Conservation (phyloP, 2,329 filamentous ascomycete genomes). For the Emergomyces pasteurianus region DNA sequence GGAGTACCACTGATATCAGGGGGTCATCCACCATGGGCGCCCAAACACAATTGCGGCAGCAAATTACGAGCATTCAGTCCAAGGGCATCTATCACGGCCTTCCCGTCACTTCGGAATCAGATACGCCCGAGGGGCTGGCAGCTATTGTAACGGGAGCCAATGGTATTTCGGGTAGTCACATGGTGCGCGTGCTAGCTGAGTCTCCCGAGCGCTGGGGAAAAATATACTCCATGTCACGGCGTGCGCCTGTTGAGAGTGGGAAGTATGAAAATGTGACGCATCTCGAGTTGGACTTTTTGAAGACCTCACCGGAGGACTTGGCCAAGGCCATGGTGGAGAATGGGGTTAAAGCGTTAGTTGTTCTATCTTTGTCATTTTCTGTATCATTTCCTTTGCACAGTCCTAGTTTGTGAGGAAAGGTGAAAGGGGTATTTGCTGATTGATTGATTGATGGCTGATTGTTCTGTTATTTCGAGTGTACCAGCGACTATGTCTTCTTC, state of each 20-base stretch:
- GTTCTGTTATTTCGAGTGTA: not conserved
- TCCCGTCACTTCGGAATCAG: constrained; percentile 31
- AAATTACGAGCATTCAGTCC: constrained; percentile 5
- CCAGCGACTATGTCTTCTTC: constrained; percentile 40
- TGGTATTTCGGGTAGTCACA: constrained; percentile 43
- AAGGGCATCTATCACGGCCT: constrained; percentile 40
- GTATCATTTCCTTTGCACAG: not conserved
- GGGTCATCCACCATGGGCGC: not conserved
- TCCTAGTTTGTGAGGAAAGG: not conserved
- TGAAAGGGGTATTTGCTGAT: not conserved
- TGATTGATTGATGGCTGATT: not conserved
- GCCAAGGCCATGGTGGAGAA: constrained; percentile 15
- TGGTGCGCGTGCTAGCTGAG: constrained; percentile 37
- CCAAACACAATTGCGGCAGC: not conserved
- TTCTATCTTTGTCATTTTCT: not conserved
- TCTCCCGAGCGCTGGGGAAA: constrained; percentile 40
- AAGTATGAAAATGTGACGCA: constrained; percentile 29
- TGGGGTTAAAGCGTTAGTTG: constrained; percentile 15
- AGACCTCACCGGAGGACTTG: constrained; percentile 18
- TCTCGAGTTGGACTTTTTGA: constrained; percentile 28
- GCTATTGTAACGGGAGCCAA: constrained; percentile 44
- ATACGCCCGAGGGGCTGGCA: constrained; percentile 31
- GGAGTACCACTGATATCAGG: not conserved
- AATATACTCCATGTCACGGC: constrained; percentile 39
- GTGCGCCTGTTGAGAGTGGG: constrained; percentile 33